Base-by-base conservation (phyloP, 1,284 basidiomycete genomes). In the Ceratobasidium sp. region DNA sequence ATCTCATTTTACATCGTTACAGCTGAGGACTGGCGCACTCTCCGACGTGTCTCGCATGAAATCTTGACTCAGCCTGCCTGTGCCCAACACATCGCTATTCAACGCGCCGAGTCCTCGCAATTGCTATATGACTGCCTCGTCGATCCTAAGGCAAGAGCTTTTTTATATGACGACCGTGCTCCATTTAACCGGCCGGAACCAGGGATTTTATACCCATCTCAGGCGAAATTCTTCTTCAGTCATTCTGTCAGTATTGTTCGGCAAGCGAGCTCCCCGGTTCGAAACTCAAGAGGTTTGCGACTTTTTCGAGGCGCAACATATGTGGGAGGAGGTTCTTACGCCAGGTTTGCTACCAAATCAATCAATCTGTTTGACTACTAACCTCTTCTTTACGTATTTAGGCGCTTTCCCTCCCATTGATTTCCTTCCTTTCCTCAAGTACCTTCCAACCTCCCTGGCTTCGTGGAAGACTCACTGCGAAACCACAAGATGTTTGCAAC, bases 351-450 rank as follows among this genome's bases (percentile, higher is more conserved):
- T n/a, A n/a, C n/a, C n/a, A n/a, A n/a, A n/a, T n/a, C n/a, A n/a
- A n/a, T n/a, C n/a, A n/a, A n/a, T n/a, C n/a, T n/a, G n/a, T n/a
- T n/a, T n/a, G n/a, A n/a, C n/a, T n/a, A n/a, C n/a, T n/a, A n/a
- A n/a, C n/a, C n/a, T n/a, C n/a, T n/a, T n/a, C n/a, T n/a, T n/a
- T n/a, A n/a, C n/a, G n/a, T n/a, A n/a, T 76, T 21, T 79, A 59
- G 81, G 81, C 44, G 76, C 78, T 16, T 44, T 61, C 30, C 82
- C 83, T 8, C 81, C 82, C 8, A 69, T 82, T 7, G 81, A 82
- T 54, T 55, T 81, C 11, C 54, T 82, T 21, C 81, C 81, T 16
- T 75, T 81, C 61, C 78, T 82, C 21, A 77, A 79, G 43, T 78
- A 81, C 64, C 75, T 82, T 47, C 82, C 81, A 8, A 78, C 77